Percentiles rank a stretch among this genome's conserved stretches.
phyloP scores from a whole-genome alignment of 108 stramenopile species.

The Skeletonema tropicum region DNA sequence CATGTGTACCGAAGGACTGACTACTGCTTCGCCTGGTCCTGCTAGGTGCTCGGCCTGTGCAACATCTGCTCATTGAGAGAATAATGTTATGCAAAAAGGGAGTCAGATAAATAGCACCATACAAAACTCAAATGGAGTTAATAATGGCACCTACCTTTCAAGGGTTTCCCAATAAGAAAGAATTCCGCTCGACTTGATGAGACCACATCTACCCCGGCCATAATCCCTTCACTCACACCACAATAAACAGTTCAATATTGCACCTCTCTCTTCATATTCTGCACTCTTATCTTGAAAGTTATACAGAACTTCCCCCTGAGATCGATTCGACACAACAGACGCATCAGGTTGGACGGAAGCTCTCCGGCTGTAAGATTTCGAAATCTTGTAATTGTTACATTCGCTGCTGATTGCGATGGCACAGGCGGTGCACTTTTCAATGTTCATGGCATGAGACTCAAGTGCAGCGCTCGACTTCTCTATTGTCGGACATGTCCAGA shows the following conservation, averaged over 20 bases:
- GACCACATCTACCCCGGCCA: constrained; percentile 32
- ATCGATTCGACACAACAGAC: background rate
- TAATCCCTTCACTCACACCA: constrained; percentile 28
- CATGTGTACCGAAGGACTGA: constrained; percentile 24
- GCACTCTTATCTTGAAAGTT: constrained; percentile 16
- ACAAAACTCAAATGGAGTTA: no score
- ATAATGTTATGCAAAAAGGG: background rate
- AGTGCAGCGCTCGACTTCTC: constrained; percentile 7
- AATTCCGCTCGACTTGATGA: constrained; percentile 35
- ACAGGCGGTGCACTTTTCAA: constrained; percentile 28
- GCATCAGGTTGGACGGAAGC: background rate
- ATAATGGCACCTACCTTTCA: constrained; percentile 16
- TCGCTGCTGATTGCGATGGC: constrained; percentile 28
- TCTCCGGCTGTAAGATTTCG: constrained; percentile 17
- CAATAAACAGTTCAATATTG: constrained; percentile 34
- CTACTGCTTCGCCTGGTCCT: constrained; percentile 26
- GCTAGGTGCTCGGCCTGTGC: constrained; percentile 23
- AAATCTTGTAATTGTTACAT: constrained; percentile 28
- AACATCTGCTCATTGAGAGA: constrained; percentile 5
- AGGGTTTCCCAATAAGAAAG: constrained; percentile 30
- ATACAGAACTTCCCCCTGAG: constrained; percentile 13
- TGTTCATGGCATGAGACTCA: constrained; percentile 9
- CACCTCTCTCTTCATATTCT: constrained; percentile 25
- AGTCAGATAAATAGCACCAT: background rate
- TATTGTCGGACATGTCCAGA: constrained; percentile 26